phyloP scores from a whole-genome alignment of 2,329 filamentous ascomycete species.

The Acrocalymma vagum region DNA sequence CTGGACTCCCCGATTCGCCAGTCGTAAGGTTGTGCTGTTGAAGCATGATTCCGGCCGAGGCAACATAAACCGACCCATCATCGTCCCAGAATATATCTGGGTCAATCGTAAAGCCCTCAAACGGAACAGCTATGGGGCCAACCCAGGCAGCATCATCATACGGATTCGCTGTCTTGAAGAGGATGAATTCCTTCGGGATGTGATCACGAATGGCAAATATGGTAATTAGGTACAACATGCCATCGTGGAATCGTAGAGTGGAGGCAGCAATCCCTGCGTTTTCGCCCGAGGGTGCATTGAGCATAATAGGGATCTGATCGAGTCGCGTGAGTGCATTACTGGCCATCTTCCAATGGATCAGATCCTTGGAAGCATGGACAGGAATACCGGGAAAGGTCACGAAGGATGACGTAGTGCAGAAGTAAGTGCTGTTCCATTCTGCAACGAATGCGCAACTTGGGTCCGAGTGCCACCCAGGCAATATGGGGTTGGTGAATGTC shows the following conservation, averaged over 20 bases:
- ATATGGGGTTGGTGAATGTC: conserved; percentile 52
- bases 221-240: conserved; percentile 48
- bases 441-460: conserved; percentile 53
- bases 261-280: conserved; percentile 48
- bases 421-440: conserved; percentile 52
- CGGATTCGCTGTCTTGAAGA: conserved; percentile 53
- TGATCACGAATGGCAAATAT: conserved; percentile 2
- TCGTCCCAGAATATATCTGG: conserved; percentile 62
- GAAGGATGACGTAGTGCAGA: conserved; percentile 62
- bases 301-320: conserved; percentile 43
- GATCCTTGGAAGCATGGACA: conserved; percentile 59
- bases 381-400: conserved; percentile 61
- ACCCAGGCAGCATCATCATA: conserved; percentile 56
- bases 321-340: conserved; percentile 38
- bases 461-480: conserved; percentile 61
- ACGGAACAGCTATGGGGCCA: conserved; percentile 56
- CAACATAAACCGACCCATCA: conserved; percentile 60
- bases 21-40: conserved; percentile 33
- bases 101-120: conserved; percentile 60
- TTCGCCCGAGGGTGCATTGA: conserved; percentile 23
- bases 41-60: conserved; percentile 51
- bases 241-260: conserved; percentile 47
- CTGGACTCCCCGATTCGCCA: conserved; percentile 18
- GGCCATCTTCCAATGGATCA: conserved; percentile 57
- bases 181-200: conserved; percentile 38